Conservation (phyloP, 345 rosid species). For the Limnanthes douglasii region DNA sequence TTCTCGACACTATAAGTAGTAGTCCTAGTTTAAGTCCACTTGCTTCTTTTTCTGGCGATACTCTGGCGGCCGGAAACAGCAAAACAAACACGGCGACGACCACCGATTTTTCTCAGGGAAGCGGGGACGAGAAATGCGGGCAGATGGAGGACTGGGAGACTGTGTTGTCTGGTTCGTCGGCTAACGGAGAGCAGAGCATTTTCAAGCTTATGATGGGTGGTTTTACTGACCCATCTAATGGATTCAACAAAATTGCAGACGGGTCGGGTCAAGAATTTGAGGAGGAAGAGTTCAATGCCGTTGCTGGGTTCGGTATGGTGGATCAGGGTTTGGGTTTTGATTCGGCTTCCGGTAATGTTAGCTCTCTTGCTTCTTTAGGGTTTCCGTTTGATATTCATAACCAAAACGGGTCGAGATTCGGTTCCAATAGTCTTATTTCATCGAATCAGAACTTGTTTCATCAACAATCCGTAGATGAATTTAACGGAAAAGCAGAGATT, state of each 20-base stretch:
- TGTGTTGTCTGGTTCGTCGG: constrained; percentile 40
- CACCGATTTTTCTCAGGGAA: constrained; percentile 10
- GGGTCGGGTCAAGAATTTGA: too few species aligned
- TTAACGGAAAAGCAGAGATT: constrained; percentile 32
- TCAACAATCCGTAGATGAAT: constrained; percentile 16
- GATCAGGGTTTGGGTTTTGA: constrained; percentile 56
- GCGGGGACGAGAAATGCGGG: constrained; percentile 34
- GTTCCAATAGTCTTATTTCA: constrained; percentile 10
- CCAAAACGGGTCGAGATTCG: constrained; percentile 1
- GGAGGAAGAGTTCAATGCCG: constrained; percentile 31
- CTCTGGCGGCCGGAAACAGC: constrained; percentile 67
- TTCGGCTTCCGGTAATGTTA: constrained; percentile 11
- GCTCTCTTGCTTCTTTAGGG: constrained; percentile 13
- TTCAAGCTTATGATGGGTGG: constrained; percentile 50
- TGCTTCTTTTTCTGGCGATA: constrained; percentile 33
- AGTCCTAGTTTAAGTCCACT: constrained; percentile 57
- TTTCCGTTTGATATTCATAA: constrained; percentile 17
- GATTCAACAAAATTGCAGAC: too few species aligned
- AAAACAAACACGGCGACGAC: constrained; percentile 12
- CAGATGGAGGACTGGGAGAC: constrained; percentile 60
- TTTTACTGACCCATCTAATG: constrained; percentile 36
- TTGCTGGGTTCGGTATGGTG: constrained; percentile 45
- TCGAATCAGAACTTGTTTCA: constrained; percentile 8
- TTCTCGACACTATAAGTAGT: constrained; percentile 36
- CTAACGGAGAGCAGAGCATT: constrained; percentile 51